Evolutionary conservation across 805 yeast genomes (phyloP), one percentile per base, ranked within the genome.

Genomic region (Candida berthetii): DNA sequence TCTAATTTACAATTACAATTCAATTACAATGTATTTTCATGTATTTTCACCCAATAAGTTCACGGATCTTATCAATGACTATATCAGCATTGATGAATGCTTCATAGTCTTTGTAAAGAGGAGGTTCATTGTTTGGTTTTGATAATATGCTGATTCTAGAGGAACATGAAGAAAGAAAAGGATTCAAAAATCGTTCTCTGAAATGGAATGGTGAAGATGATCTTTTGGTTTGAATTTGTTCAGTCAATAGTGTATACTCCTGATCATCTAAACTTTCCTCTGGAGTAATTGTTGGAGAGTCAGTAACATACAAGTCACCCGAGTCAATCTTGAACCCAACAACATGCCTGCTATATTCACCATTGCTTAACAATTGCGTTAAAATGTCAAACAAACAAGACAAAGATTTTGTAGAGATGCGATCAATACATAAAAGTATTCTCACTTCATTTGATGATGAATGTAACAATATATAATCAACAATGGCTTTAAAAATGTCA

Each of bases 361-460:
- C 15, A 31, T 31, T 31, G 9, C 29, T 9, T 17, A 31, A 31
- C 15, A 31, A 15, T 16, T 15, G 13, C 9, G 11, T 31, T 16
- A 31, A 15, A 31, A 31, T 15, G 11, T 10, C 4, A 11, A 31
- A 13, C 15, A 17, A 31, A 4, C 17, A 9, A 5, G 11, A 16
- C 34, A 10, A 31, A 31, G 6, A 3, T 13, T 31, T 31, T 8
- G 10, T 13, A 9, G 4, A 13, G 7, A 31, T 31, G 6, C 4
- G 9, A 17, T 17, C 34, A 13, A 31, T 4, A 31, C 13, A 5
- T 17, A 31, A 31, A 9, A 31, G 48, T 1, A 72, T 59, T 3
- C 78, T 69, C 45, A 73, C 62, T 1, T 79, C 72, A 48, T 73
- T 76, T 10, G 29, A 11, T 11, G 9, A 22, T 22, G 25, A 22